A percentile compares a stretch with the other conserved stretches of the same genome.
Conservation (phyloP, 2,329 filamentous ascomycete genomes). For the Aspergillus brunneoviolaceus region DNA sequence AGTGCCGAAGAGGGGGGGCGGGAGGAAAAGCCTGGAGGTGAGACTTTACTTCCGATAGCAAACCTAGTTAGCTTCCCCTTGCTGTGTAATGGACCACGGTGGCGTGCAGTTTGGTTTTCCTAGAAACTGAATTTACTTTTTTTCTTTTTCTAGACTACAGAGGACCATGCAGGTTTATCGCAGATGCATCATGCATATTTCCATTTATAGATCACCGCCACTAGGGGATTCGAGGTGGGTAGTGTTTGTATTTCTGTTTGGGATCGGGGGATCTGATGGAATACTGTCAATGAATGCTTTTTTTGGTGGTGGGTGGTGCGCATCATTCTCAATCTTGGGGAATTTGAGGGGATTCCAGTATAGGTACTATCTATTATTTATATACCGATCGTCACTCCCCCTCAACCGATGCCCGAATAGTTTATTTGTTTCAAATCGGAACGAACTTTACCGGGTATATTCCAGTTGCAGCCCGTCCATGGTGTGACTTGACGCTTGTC, state of each 20-base stretch:
- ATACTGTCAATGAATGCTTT: neutral
- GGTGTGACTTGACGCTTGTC: slow-evolving; percentile 53
- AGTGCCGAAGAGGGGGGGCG: too few relatives aligned
- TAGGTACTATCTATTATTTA: neutral
- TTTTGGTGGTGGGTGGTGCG: neutral
- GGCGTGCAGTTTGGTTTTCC: neutral
- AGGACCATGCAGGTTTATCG: neutral
- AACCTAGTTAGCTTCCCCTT: neutral
- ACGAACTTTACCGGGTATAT: neutral
- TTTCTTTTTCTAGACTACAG: neutral
- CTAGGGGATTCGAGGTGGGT: neutral
- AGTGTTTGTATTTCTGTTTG: neutral
- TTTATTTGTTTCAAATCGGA: neutral
- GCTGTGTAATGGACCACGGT: slow-evolving; percentile 1
- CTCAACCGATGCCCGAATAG: neutral
- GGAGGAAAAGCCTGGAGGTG: neutral
- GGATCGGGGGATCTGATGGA: neutral
- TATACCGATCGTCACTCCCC: neutral
- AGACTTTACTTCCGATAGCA: neutral
- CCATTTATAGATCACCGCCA: neutral
- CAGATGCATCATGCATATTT: neutral
- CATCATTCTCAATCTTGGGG: neutral
- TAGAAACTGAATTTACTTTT: neutral
- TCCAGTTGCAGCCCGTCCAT: neutral
- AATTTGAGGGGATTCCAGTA: neutral